Evolutionary conservation across 768 basidiomycete genomes (phyloP).

Genomic region (Epithele typhae): DNA sequence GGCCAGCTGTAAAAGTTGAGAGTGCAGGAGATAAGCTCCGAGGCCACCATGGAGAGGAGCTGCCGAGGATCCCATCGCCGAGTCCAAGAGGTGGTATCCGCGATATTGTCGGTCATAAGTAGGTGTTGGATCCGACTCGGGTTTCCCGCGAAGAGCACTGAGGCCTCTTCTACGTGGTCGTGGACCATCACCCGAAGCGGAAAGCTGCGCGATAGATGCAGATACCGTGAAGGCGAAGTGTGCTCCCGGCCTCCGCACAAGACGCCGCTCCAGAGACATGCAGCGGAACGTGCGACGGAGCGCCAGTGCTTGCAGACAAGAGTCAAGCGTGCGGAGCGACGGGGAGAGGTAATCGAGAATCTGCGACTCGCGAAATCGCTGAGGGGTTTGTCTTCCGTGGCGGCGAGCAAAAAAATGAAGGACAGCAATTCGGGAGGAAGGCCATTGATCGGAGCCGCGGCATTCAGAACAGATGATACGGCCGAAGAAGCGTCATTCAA

Average conservation of each 20-base stretch:
- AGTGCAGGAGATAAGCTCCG: neutral
- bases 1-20: neutral
- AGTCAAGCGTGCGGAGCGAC: neutral
- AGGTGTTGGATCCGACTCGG: neutral
- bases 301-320: constrained; percentile 1
- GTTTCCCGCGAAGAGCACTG: neutral
- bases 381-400: neutral
- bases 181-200: neutral
- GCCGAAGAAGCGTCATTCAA: no score
- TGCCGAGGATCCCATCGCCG: neutral
- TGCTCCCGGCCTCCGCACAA: neutral
- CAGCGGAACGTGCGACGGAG: neutral
- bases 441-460: no score
- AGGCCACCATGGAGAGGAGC: neutral
- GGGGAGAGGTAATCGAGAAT: neutral
- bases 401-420: no score
- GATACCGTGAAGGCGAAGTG: neutral
- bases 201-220: neutral
- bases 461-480: no score
- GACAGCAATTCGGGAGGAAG: no score
- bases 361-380: no score
- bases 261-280: neutral
- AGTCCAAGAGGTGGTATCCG: neutral
- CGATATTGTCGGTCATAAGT: neutral
- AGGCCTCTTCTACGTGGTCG: neutral